Evolutionary conservation across 2,329 filamentous ascomycete species (phyloP).

Genomic region (Nemania sp.): DNA sequence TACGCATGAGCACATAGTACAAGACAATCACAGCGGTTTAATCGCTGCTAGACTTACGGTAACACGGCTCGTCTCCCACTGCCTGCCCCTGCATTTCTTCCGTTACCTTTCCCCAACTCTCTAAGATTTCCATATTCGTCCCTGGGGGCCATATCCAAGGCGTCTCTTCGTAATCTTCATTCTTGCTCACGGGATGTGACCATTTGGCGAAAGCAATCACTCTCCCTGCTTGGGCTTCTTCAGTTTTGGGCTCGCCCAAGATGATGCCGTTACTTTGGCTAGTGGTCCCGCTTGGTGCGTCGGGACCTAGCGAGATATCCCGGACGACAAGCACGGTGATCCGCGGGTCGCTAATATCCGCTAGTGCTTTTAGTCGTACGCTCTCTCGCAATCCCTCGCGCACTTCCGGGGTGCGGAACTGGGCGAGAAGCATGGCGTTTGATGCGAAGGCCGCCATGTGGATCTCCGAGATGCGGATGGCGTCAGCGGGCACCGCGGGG

Average conservation of each 20-base stretch:
- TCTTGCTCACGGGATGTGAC: conserved; percentile 26
- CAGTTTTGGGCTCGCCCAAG: not conserved
- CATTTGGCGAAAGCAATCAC: conserved; percentile 37
- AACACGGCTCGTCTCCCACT: conserved; percentile 28
- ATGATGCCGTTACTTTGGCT: not conserved
- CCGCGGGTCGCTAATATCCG: conserved; percentile 33
- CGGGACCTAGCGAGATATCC: not conserved
- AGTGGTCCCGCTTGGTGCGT: not conserved
- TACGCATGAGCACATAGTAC: not conserved
- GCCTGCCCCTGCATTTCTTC: conserved; percentile 24
- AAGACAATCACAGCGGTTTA: too few species aligned
- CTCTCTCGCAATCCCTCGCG: conserved; percentile 24
- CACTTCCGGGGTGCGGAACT: conserved; percentile 30
- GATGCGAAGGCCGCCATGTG: conserved; percentile 34
- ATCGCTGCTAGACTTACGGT: conserved; percentile 26
- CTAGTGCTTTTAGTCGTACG: conserved; percentile 30
- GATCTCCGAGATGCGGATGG: conserved; percentile 36
- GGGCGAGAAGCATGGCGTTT: conserved; percentile 36
- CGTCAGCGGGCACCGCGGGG: conserved; percentile 28
- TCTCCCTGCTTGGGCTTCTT: not conserved
- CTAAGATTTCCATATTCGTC: conserved; percentile 27
- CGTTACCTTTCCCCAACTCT: conserved; percentile 24
- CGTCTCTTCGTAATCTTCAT: conserved; percentile 29
- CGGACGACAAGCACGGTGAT: conserved; percentile 32
- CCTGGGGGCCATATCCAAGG: conserved; percentile 35